Evolutionary conservation across 2,329 filamentous ascomycete species (phyloP), one percentile per base, ranked within the genome.

Genomic region (Pseudogymnoascus sp.): DNA sequence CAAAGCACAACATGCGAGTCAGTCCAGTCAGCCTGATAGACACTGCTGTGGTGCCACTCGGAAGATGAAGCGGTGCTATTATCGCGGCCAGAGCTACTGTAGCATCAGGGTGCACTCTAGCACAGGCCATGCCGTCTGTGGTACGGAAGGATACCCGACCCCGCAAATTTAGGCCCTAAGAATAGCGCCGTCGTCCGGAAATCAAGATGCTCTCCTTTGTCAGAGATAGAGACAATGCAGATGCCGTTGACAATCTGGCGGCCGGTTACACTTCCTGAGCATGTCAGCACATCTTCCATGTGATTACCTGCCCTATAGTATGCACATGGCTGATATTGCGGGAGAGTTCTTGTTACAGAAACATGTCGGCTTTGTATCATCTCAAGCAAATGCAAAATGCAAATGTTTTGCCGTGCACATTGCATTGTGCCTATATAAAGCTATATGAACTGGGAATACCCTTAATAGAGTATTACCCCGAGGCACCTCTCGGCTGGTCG

Each of bases 61-160:
- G 51, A 57, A 57, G 28, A 34, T 34, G 51, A 57, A 57, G 51
- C 51, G 51, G 51, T 57, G 28, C 8, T 57, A 57, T 31, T 57
- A 57, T 57, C 13, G 51, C 51, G 51, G 28, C 28, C 28, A 57
- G 28, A 34, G 51, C 51, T 21, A n/a, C n/a, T n/a, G n/a, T n/a
- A 57, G 51, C 25, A 34, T 34, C 51, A 34, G 28, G 28, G 51
- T 57, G 51, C 34, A 34, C 51, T 19, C 51, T 19, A 34, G 51
- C 51, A 57, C 51, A 57, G 51, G 28, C 51, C 51, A 57, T 57
- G 51, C 51, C 51, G 28, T 57, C 51, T 57, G 51, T 57, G 51
- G 51, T 14, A 57, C 51, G 51, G 51, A 57, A 57, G 51, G 51
- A 34, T 57, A 25, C 28, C 51, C 51, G 51, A 57, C 51, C 51